phyloP scores from a whole-genome alignment of 139 green algal genomes.

The Volvox reticuliferus region DNA sequence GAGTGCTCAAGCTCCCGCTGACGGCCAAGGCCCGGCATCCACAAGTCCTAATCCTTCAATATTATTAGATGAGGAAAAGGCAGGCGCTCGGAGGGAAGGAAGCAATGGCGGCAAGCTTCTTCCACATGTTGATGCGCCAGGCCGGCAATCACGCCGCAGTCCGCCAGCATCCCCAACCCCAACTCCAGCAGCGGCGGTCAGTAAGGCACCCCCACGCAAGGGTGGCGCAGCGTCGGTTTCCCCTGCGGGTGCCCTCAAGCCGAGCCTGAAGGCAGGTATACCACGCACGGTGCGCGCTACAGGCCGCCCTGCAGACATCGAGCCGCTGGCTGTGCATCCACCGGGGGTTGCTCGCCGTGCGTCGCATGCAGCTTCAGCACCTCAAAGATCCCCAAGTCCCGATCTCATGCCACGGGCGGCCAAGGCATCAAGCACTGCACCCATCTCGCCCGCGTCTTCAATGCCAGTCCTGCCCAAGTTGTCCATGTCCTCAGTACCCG shows the following conservation, averaged over 20 bases:
- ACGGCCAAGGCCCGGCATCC: neutral
- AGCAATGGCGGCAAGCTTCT: neutral
- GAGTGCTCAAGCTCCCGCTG: neutral
- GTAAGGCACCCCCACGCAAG: neutral
- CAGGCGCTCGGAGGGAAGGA: neutral
- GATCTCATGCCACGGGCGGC: constrained; percentile 12
- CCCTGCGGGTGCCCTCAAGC: neutral
- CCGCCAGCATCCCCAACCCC: neutral
- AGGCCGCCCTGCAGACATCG: constrained; percentile 4
- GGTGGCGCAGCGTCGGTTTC: neutral
- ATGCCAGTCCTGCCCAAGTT: neutral
- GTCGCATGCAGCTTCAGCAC: neutral
- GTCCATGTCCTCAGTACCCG: neutral
- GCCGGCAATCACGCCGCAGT: neutral
- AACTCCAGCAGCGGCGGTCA: neutral
- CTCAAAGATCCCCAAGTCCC: neutral
- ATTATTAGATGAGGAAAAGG: neutral
- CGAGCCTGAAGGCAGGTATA: constrained; percentile 14
- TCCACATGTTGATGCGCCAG: neutral
- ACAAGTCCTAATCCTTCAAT: neutral
- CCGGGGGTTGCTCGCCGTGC: neutral
- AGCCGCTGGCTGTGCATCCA: neutral
- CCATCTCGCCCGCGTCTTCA: neutral
- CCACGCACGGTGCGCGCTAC: constrained; percentile 16
- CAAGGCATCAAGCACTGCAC: neutral